Evolutionary conservation across 768 basidiomycete genomes (phyloP), one percentile per base, ranked within the genome.

Genomic region (Mrakia blollopis): DNA sequence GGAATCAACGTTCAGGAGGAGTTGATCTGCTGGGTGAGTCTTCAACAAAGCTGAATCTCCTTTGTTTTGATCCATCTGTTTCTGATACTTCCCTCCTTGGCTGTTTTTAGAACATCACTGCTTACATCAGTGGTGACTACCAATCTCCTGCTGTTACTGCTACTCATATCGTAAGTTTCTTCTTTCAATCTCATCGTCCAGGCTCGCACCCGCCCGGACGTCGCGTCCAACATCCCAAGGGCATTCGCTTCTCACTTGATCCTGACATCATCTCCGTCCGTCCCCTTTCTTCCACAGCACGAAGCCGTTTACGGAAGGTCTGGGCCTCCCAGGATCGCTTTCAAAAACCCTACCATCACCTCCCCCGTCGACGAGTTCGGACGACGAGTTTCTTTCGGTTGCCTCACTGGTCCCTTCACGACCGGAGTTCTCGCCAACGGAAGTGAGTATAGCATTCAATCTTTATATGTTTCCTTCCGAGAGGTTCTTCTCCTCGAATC

Each of bases 291-390:
- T 60, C n/a, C 13, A 25, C 68, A 76, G 75, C 81, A 82, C 74
- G 63, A 82, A 67, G 81, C 80, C 25, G 72, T 60, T 9, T 60
- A 16, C 9, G 81, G 81, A 25, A 47, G 73, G 1, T 77, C 83
- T 35, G 83, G 83, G 23, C 83, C 83, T 39, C 83, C 83, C 37
- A 78, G 83, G 25, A 76, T 84, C 76, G 83, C 82, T 18, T 83
- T 84, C 81, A 81, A 81, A 47, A 84, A 84, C 79, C 83, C 83
- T 5, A 80, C 79, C 23, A 62, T 61, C 47, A 68, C 61, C 35
- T 79, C 78, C 1, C 76, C 78, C 67, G 37, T 82, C 68, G 82
- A 82, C 72, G 80, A 82, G 72, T 81, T 78, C 78, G 81, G 81
- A 16, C 79, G 80, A 62, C 77, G 83, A n/a, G 78, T 75, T 5